These are phyloP conservation scores for Pestalotiopsis sp. DNA, from an alignment of 2,329 filamentous ascomycete genomes.

Conservation along the genomic window DNA sequence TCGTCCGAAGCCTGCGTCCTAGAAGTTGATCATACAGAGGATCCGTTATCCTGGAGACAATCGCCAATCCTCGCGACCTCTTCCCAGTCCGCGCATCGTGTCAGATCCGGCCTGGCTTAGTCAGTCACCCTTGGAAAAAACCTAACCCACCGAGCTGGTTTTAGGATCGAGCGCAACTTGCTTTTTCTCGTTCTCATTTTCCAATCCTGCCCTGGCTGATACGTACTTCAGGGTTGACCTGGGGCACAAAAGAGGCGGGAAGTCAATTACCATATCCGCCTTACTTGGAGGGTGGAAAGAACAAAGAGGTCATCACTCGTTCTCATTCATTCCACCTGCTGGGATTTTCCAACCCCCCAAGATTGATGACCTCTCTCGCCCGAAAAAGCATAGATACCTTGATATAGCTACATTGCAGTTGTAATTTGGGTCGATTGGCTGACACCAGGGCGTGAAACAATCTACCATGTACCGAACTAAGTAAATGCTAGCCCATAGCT, in stretches of 20 bases:
- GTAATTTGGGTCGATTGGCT: background rate
- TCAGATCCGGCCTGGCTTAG: background rate
- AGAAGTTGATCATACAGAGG: background rate
- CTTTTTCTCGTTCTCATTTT: background rate
- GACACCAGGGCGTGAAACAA: conserved; percentile 6
- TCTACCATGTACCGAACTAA: background rate
- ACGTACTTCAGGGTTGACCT: background rate
- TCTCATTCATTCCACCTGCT: background rate
- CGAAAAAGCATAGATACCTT: background rate
- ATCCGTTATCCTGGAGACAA: conserved; percentile 2
- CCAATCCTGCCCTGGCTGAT: background rate
- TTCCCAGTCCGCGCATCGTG: background rate
- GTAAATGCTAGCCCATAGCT: conserved; percentile 4
- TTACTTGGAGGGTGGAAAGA: background rate
- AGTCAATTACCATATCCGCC: conserved; percentile 10
- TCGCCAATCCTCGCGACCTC: background rate
- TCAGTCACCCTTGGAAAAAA: background rate
- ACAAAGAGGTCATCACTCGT: background rate
- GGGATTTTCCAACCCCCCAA: background rate
- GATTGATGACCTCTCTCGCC: background rate
- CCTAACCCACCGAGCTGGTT: conserved; percentile 1
- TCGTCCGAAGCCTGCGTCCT: background rate
- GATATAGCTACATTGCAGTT: background rate
- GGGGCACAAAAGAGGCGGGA: background rate
- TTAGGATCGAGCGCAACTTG: background rate